Evolutionary conservation across 1,284 basidiomycete genomes (phyloP), one percentile per base, ranked within the genome.

Genomic region (Apiotrichum akiyoshidainum): DNA sequence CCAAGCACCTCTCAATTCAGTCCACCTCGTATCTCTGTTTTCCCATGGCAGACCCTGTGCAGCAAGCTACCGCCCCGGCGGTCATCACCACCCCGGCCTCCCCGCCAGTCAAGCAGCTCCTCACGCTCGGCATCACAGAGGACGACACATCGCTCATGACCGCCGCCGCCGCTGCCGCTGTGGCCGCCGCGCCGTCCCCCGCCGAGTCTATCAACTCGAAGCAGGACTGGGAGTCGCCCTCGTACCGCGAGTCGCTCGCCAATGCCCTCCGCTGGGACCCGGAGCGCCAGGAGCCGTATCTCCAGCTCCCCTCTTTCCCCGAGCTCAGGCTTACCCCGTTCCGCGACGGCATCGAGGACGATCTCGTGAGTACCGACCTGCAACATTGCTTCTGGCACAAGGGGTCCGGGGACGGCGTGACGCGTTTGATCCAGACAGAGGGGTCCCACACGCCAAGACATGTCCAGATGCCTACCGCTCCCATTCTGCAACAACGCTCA

Each of bases 301-400:
- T 69, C 51, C 68, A 66, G 52, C 55, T 66, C 5, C 64, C 68
- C 7, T 59, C 59, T 1, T 65, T 57, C 47, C 67, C 67, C 16
- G 49, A 57, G 33, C 52, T 67, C 17, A 58, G 68, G 22, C 22
- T 67, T 13, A 59, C 58, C 22, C 65, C 64, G 11, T 60, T 63
- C 33, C 59, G 64, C 5, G 37, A 42, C 1, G 67, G 63, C 16
- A 58, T 63, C 22, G 67, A 59, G 19, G 59, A 61, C 17, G 57
- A 63, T 4, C 21, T 65, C 0, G 67, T 67, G 49, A 50, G 59
- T 58, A 37, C 37, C 11, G 37, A 2, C 12, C 2, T 6, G 10
- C 37, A 6, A 10, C 37, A 37, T 37, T 16, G 37, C 37, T 11
- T 35, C 14, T 16, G 11, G 37, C 5, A 37, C 37, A 4, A 16